Evolutionary conservation across 2,329 filamentous ascomycete species (phyloP), one percentile per base, ranked within the genome.

Genomic region (Rhexocercosporidium sp.): DNA sequence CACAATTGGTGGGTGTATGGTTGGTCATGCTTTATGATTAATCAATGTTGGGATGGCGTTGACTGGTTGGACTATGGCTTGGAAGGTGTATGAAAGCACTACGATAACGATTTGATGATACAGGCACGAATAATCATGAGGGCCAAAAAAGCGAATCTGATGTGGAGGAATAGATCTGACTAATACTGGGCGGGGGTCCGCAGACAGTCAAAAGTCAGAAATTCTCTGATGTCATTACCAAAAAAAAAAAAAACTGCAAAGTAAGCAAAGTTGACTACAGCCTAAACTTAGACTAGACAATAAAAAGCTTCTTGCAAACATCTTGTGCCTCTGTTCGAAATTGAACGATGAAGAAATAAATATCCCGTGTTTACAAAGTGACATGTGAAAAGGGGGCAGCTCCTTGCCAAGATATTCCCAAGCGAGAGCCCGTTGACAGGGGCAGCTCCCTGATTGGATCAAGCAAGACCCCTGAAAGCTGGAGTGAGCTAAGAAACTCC

Each of bases 141-240:
- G 25, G 25, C n/a, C n/a, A 34, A 22, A n/a, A 47, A 64, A 57
- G 18, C 44, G 46, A 22, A 46, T 46, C 11, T 29, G 22, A 47
- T 47, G 22, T 60, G 25, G 39, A 47, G 25, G 31, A 25, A 37
- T 16, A 27, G 47, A 62, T 62, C 25, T 62, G 47, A 53, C n/a
- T 20, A 53, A 39, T 53, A 62, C 59, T 53, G 47, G 59, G 46
- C 44, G 47, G 59, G 27, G 31, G 44, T 47, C 51, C 51, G 62
- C 41, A 59, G 61, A 63, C 61, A 63, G 47, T 54, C 47, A 63
- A 20, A 39, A 22, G 25, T 56, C 49, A 56, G 60, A 44, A 46
- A 31, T 51, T 63, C 49, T 39, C 49, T 63, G 61, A 63, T 22
- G 12, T 16, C 29, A 41, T 29, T 44, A 27, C 20, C 18, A n/a